Evolutionary conservation across 208 protist species (phyloP).

Genomic region (Trypanosoma congolense): DNA sequence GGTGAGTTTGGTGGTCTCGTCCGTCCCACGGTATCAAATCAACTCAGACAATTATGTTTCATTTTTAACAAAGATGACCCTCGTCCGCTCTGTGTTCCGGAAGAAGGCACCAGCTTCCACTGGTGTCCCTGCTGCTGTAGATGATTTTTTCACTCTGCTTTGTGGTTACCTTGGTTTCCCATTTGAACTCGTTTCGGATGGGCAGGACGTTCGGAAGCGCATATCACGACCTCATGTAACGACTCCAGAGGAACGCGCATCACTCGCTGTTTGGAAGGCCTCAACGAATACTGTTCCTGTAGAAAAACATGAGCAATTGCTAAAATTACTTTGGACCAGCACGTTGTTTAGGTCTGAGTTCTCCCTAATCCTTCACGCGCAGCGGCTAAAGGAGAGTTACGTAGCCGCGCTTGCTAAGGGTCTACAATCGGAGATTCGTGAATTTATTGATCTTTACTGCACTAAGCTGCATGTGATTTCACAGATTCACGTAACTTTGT

Average conservation of each 20-base stretch:
- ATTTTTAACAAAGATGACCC: slow-evolving; percentile 44
- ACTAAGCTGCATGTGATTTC: slow-evolving; percentile 41
- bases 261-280: slow-evolving; percentile 16
- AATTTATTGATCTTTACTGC: slow-evolving; percentile 62
- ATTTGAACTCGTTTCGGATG: slow-evolving; percentile 45
- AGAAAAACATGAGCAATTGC: slow-evolving; percentile 9
- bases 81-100: slow-evolving; percentile 22
- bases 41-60: slow-evolving; percentile 61
- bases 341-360: slow-evolving; percentile 79
- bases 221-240: slow-evolving; percentile 63
- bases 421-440: slow-evolving; percentile 27
- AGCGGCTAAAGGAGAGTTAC: slow-evolving; percentile 23
- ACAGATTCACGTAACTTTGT: slow-evolving; percentile 55
- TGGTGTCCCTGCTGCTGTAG: slow-evolving; percentile 13
- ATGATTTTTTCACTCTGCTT: slow-evolving; percentile 52
- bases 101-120: slow-evolving; percentile 11
- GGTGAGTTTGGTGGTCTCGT: slow-evolving; percentile 12
- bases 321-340: slow-evolving; percentile 53
- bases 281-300: slow-evolving; percentile 6
- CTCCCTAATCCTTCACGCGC: slow-evolving; percentile 45
- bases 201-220: slow-evolving; percentile 31
- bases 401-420: slow-evolving; percentile 16
- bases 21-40: slow-evolving; percentile 32
- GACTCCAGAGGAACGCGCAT: slow-evolving; percentile 63
- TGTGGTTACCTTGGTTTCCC: slow-evolving; percentile 66